Base-by-base conservation (phyloP, 2,329 filamentous ascomycete genomes). In the Fusarium torreyae region DNA sequence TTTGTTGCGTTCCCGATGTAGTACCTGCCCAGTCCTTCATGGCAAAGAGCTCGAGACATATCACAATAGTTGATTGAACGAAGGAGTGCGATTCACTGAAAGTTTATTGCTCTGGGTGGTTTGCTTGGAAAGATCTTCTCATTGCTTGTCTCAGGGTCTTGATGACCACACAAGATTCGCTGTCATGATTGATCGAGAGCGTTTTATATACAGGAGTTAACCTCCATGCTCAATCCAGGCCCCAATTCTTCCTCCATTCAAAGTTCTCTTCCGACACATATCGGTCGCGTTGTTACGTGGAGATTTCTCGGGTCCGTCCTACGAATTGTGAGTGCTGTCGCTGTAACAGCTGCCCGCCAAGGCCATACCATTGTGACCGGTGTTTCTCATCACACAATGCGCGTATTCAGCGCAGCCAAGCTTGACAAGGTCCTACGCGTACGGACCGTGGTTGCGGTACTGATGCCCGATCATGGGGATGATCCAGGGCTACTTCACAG, bases 391-490 rank as follows among this genome's bases (percentile, higher is more conserved):
- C n/a, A 61, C 36, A 63, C 65, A 68, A 80, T 79, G 7, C 77
- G 76, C 34, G 81, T 81, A 60, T 75, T 77, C 8, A 80, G 83
- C 31, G 77, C 77, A 7, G 79, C 81, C 57, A 79, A 82, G 49
- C 80, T 85, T 68, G 77, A 83, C 54, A 82, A 85, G 72, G 80
- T 83, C 63, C 78, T 85, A 28, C 74, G 75, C 31, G 74, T 83
- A 60, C 79, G 83, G 24, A 78, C 80, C 40, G 76, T 77, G 26
- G 80, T 74, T 3, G 69, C 74, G 7, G 83, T 67, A 75, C 82
- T 45, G 79, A 85, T 65, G 72, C 76, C 15, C 78, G 77, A 38
- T 76, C 76, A 83, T 74, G 81, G 43, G 18, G 33, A 53, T 51
- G 58, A 50, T 38, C 44, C 36, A 49, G 31, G 53, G 48, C 42